Evolutionary conservation across 768 basidiomycete species (phyloP).

Genomic region (Kwoniella sp.): DNA sequence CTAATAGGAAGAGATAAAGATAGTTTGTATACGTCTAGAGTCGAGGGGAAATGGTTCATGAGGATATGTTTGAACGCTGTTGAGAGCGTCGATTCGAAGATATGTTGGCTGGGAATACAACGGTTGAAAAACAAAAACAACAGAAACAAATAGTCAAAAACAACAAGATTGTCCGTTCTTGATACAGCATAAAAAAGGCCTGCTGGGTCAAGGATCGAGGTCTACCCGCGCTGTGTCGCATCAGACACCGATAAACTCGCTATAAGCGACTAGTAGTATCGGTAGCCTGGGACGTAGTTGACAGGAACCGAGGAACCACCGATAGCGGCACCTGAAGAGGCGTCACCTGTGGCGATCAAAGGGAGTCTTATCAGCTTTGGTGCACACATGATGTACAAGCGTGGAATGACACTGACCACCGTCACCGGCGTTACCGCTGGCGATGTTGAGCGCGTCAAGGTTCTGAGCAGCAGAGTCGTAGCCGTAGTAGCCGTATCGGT

Average conservation of each 20-base stretch:
- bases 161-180: conserved; percentile 1
- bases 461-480: conserved; percentile 24
- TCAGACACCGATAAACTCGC: neutral
- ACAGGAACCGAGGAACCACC: conserved; percentile 30
- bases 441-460: conserved; percentile 31
- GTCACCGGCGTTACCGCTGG: conserved; percentile 37
- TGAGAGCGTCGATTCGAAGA: conserved; percentile 11
- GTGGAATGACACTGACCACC: conserved; percentile 32
- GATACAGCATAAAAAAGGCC: neutral
- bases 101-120: neutral
- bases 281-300: conserved; percentile 7
- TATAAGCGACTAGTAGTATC: conserved; percentile 21
- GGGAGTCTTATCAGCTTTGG: too few species aligned
- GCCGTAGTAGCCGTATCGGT: conserved; percentile 16
- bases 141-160: neutral
- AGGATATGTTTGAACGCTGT: conserved; percentile 15
- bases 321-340: conserved; percentile 33
- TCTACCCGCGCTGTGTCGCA: too few species aligned
- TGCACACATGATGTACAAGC: neutral
- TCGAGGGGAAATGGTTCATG: too few species aligned
- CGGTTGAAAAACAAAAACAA: conserved; percentile 7
- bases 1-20: neutral
- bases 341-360: conserved; percentile 27
- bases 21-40: neutral
- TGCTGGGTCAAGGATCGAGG: neutral